Evolutionary conservation across 192 early-diverging fungal species (phyloP).

Genomic region (Entomortierella beljakovae): DNA sequence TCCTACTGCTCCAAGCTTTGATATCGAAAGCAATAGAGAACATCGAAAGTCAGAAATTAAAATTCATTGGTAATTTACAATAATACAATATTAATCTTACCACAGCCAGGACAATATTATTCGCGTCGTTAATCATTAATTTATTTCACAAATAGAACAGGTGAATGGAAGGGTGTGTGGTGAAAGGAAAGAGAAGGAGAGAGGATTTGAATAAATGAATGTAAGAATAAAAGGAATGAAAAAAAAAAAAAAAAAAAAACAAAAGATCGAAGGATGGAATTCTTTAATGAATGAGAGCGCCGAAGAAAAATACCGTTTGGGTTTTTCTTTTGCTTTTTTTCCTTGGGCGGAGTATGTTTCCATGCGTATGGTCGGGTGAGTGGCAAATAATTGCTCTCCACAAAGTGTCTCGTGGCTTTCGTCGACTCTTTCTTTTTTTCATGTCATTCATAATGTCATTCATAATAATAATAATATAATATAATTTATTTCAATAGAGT

Average conservation of each 20-base stretch:
- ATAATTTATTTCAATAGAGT: not conserved
- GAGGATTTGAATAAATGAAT: not conserved
- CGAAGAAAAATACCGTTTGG: not conserved
- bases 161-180: not conserved
- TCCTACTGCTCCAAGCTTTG: slow-evolving; percentile 58
- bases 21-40: too few species aligned
- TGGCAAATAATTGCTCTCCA: not conserved
- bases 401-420: not conserved
- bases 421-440: not conserved
- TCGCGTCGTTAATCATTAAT: slow-evolving; percentile 48
- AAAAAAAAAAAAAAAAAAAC: not conserved
- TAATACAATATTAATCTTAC: slow-evolving; percentile 2
- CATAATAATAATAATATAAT: not conserved
- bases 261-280: not conserved
- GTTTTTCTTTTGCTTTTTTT: not conserved
- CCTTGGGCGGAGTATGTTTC: not conserved
- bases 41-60: too few species aligned
- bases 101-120: slow-evolving; percentile 49
- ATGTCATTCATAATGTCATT: not conserved
- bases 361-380: not conserved
- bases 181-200: not conserved
- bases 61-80: not conserved
- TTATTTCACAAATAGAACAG: too few species aligned
- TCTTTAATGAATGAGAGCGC: not conserved
- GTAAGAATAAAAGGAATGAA: not conserved